Base-by-base conservation (phyloP, 768 basidiomycete species). In the Russula brevipes region DNA sequence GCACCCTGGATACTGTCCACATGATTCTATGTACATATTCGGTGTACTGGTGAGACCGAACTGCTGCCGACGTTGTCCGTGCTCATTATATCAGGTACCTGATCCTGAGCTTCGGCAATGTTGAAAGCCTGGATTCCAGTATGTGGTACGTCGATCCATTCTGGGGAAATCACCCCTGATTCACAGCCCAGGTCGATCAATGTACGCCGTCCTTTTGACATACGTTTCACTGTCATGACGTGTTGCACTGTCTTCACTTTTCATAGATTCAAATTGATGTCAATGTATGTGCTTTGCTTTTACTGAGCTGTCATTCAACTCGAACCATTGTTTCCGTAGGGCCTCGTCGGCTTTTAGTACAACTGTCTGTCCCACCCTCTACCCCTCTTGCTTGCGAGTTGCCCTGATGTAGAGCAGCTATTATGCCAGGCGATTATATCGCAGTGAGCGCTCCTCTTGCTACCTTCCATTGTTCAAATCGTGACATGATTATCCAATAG, bases 1-100 rank as follows among this genome's bases (percentile, higher is more conserved):
- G 79, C 69, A 1, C 76, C 14, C 64, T 81, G 61, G 81, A 83
- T 69, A 78, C 78, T 0, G 39, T 73, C 2, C 82, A 83, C 65
- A 68, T 81, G 16, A 68, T 74, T n/a, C 68, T 82, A 3, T 80
- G 78, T 66, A 75, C 76, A 2, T 72, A 77, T 33, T 69, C 80
- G 2, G 75, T 82, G 44, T 82, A 82, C 59, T 78, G 77, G 81
- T 81, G 66, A 24, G 74, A 69, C 57, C 4, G 19, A 44, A 24
- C 12, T 6, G 17, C 10, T 17, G 33, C 10, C 11, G 12, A 19
- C 16, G 35, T 19, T 16, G 35, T 44, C 31, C 46, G 5, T 45
- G 30, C 33, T 35, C 33, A 59, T n/a, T 14, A 38, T 41, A 12
- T 4, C 53, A 82, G 81, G 74, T 81, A 80, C 67, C 73, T 83